A percentile compares a stretch with the other conserved stretches of the same genome.
Conservation (phyloP, 345 rosid genomes). For the Salix viminalis region DNA sequence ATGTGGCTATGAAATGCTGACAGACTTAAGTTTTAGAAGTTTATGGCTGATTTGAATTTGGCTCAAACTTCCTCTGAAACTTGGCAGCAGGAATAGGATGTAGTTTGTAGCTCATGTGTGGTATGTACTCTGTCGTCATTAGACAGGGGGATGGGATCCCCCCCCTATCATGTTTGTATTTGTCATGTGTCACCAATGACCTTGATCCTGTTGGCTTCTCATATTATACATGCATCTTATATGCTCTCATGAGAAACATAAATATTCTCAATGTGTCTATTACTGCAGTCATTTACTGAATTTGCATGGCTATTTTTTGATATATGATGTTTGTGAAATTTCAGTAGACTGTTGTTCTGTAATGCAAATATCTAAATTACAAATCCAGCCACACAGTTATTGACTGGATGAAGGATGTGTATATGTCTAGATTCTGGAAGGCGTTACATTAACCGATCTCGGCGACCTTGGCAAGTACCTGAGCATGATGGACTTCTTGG, state of each 20-base stretch:
- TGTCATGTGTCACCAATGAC: not conserved
- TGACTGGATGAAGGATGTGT: not conserved
- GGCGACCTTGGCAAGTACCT: conserved; percentile 72
- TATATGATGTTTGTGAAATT: not conserved
- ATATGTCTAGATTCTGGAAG: conserved; percentile 55
- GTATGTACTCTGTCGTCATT: not conserved
- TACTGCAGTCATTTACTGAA: not conserved
- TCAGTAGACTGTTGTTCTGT: not conserved
- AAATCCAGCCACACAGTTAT: not conserved
- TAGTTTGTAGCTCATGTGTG: not conserved
- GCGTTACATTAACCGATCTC: conserved; percentile 61
- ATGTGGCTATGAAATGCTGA: not conserved
- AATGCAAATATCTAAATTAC: not conserved
- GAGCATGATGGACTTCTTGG: conserved; percentile 99
- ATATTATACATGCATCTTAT: not conserved
- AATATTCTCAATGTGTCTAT: not conserved
- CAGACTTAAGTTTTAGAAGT: not conserved
- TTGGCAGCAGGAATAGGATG: not conserved
- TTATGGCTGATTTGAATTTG: not conserved
- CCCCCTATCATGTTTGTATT: not conserved
- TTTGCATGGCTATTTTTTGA: not conserved
- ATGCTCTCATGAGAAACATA: not conserved
- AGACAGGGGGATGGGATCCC: not conserved
- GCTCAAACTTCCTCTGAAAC: not conserved
- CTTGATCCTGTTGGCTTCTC: not conserved